Evolutionary conservation across 2,329 filamentous ascomycete genomes (phyloP), one percentile per base, ranked within the genome.

Genomic region (Cryphonectria parasitica): DNA sequence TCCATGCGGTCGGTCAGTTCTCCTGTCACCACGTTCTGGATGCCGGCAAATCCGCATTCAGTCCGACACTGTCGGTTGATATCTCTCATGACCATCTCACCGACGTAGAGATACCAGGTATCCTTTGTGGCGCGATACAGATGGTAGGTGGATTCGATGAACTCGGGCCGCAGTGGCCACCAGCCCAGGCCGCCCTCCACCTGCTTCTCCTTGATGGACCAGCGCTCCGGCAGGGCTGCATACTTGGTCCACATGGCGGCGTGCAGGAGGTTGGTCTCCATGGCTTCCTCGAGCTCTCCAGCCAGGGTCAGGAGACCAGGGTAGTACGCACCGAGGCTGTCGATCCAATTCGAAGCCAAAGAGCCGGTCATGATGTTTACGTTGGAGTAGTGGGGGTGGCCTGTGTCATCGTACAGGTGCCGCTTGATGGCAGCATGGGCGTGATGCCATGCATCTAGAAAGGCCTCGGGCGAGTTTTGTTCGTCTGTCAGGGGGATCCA

Each of bases 1-100:
- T 99, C 96, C 96, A 98, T 98, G 45, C 96, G 91, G 79, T 99
- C 95, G 75, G 89, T 93, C 80, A 94, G 89, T 81, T 98, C 93
- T 3, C 95, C 95, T 6, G 88, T 93, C 45, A 91, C 84, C 11
- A 95, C 92, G 78, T 95, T 91, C 76, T 94, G 91, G 49, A 98
- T 85, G 0, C 95, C 95, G 19, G 95, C 93, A 94, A 95, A 98
- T 56, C 96, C 96, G 76, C 96, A 99, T 73, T 89, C 87, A 0
- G 94, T 94, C 89, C 93, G 94, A 81, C 96, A 99, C 68, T 95
- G 89, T 64, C 93, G 87, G 76, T 92, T 91, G 76, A 99, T 94
- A 77, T 99, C 96, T 70, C 89, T 88, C 69, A 98, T 84, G 0
- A 94, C 91, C 96, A 99, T 99, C 80, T 99, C 96, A 39, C 95